These are phyloP conservation scores for Termitomyces sp. DNA, from an alignment of 768 basidiomycete species.

Conservation along the genomic window DNA sequence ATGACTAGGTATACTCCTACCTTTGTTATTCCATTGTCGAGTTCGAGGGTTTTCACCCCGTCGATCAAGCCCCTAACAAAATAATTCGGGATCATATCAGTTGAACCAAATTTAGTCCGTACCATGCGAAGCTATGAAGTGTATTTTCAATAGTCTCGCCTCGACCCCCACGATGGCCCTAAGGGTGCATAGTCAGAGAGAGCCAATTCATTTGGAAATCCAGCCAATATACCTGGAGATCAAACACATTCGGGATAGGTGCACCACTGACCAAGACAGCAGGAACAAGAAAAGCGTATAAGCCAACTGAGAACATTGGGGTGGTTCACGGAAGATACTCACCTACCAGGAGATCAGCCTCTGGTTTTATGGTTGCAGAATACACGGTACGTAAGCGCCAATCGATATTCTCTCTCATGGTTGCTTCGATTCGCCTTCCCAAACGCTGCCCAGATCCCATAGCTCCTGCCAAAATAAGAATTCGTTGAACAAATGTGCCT, in stretches of 20 bases:
- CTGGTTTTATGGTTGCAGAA: neutral
- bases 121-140: slow-evolving; percentile 77
- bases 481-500: neutral
- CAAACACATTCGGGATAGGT: slow-evolving; percentile 4
- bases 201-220: neutral
- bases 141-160: slow-evolving; percentile 74
- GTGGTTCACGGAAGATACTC: neutral
- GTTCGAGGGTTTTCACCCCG: slow-evolving; percentile 72
- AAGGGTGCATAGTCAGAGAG: neutral
- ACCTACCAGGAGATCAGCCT: neutral
- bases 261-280: neutral
- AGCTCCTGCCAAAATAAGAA: too few relatives aligned
- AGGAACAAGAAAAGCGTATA: slow-evolving; percentile 2
- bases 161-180: slow-evolving; percentile 78
- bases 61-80: slow-evolving; percentile 70
- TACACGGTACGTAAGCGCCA: neutral
- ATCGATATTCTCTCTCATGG: neutral
- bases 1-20: slow-evolving; percentile 27
- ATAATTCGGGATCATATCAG: neutral
- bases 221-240: slow-evolving; percentile 10
- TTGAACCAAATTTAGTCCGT: slow-evolving; percentile 15
- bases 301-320: slow-evolving; percentile 4
- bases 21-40: slow-evolving; percentile 77
- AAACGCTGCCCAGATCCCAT: too few relatives aligned
- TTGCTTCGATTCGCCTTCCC: neutral